A percentile compares a stretch with the other conserved stretches of the same genome.
Conservation (phyloP, 2,329 filamentous ascomycete species). For the Bipolaris victoriae region DNA sequence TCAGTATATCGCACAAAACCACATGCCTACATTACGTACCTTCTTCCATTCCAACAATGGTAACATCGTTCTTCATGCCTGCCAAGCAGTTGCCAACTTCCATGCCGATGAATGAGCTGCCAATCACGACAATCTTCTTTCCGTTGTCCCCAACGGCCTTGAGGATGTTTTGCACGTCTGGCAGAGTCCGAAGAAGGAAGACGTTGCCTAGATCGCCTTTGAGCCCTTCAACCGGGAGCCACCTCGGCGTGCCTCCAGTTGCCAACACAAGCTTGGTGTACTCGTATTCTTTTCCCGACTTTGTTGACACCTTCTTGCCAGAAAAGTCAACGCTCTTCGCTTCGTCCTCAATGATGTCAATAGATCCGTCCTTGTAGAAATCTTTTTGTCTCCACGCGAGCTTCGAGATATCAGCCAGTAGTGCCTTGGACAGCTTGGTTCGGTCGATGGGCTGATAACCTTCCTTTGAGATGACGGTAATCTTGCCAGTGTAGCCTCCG, state of each 20-base stretch:
- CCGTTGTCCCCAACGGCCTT: conserved; percentile 77
- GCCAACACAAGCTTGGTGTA: conserved; percentile 93
- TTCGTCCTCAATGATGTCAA: conserved; percentile 63
- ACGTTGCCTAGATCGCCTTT: conserved; percentile 82
- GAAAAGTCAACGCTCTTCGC: conserved; percentile 80
- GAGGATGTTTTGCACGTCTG: conserved; percentile 78
- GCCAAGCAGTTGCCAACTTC: conserved; percentile 86
- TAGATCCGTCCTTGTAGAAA: conserved; percentile 72
- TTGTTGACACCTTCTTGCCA: conserved; percentile 74
- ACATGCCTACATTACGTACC: conserved; percentile 21
- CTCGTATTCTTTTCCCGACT: conserved; percentile 69
- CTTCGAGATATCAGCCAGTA: conserved; percentile 81
- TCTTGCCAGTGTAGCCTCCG: conserved; percentile 76
- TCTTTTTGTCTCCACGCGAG: conserved; percentile 75
- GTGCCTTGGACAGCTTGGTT: conserved; percentile 92
- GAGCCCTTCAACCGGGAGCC: conserved; percentile 81
- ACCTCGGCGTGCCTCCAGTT: conserved; percentile 79
- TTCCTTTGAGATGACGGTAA: conserved; percentile 85
- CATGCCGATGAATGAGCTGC: conserved; percentile 97
- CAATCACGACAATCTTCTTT: conserved; percentile 92
- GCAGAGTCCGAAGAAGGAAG: conserved; percentile 80
- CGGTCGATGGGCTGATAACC: conserved; percentile 88
- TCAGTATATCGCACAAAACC: conserved; percentile 12
- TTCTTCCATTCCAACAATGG: conserved; percentile 86
- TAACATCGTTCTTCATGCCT: conserved; percentile 78